Conservation (phyloP, 192 early-diverging fungal species). For the Globomyces pollinis-pini region DNA sequence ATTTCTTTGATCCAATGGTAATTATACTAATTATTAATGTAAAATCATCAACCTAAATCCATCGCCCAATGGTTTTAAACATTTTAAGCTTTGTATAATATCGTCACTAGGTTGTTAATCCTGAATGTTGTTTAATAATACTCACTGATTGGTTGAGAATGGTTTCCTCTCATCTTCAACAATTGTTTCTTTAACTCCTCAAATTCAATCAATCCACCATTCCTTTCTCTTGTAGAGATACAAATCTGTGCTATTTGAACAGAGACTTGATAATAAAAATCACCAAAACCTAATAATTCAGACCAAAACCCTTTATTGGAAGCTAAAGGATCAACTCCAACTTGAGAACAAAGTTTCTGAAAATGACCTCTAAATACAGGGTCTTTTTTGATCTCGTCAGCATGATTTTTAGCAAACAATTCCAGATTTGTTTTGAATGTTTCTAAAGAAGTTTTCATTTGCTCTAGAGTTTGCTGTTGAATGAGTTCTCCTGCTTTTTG, state of each 20-base stretch:
- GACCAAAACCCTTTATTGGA: constrained; percentile 97
- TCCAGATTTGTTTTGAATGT: constrained; percentile 75
- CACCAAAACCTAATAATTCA: constrained; percentile 86
- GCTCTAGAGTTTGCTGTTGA: constrained; percentile 21
- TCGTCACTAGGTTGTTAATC: constrained; percentile 59
- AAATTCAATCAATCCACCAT: constrained; percentile 88
- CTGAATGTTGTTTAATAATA: constrained; percentile 13
- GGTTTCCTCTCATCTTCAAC: constrained; percentile 54
- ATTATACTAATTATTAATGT: no score
- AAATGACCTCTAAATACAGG: constrained; percentile 83
- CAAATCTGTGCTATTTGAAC: constrained; percentile 92
- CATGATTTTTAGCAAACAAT: constrained; percentile 77
- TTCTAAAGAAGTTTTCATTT: constrained; percentile 28
- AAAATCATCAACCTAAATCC: constrained; percentile 85
- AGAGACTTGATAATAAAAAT: constrained; percentile 94
- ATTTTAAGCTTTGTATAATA: constrained; percentile 75
- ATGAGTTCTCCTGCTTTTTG: constrained; percentile 23
- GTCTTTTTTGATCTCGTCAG: constrained; percentile 79
- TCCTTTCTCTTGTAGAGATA: constrained; percentile 69
- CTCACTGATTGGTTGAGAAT: constrained; percentile 45
- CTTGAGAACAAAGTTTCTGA: constrained; percentile 84
- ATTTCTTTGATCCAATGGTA: constrained; percentile 65
- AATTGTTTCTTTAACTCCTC: constrained; percentile 67
- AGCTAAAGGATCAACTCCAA: constrained; percentile 92
- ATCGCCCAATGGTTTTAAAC: constrained; percentile 74